Base-by-base conservation (phyloP, 2,329 filamentous ascomycete genomes). In the Aspergillus fijiensis region DNA sequence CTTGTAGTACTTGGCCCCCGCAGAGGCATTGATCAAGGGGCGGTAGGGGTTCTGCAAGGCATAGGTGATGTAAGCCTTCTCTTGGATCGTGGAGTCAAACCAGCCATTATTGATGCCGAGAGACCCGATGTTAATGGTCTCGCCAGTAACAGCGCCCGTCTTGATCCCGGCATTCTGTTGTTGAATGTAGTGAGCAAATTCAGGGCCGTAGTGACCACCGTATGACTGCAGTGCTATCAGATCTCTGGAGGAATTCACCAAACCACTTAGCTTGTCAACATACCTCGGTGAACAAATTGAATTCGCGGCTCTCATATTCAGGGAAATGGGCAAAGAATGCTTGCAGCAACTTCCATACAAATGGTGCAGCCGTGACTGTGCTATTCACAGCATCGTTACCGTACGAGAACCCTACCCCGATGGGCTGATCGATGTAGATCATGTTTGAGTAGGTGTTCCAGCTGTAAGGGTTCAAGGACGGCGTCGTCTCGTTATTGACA, bases 391-490 rank as follows among this genome's bases (percentile, higher is more conserved):
- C 16, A 67, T 64, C 50, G 6, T 57, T 61, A 45, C 70, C 73
- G 68, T 84, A 85, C 0, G 80, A 83, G 64, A 84, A 80, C 3
- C 84, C 84, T 9, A 82, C 79, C n/a, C 80, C 79, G 7, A 79
- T 80, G 19, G 83, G 87, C 69, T 88, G 82, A 64, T 89, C 87
- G 65, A 90, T 82, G 72, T 88, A 90, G 12, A 90, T 80, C 79
- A 89, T 83, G 67, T 89, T 88, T 64, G 81, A 82, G 23, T 82
- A 79, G 65, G 84, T 83, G 62, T 84, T 86, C 81, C 84, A 88
- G 3, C 84, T 84, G 71, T 82, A 83, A 0, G 76, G 72, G 64
- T 84, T 84, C 59, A 78, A 60, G 4, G 74, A 74, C 1, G 82
- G 80, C 49, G 69, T 76, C 3, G 73, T 74, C 27, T 76, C 71